A percentile compares a stretch with the other conserved stretches of the same genome.
Evolutionary conservation across 495 filamentous ascomycete species (phyloP).

Genomic region (Parmelia sp.): DNA sequence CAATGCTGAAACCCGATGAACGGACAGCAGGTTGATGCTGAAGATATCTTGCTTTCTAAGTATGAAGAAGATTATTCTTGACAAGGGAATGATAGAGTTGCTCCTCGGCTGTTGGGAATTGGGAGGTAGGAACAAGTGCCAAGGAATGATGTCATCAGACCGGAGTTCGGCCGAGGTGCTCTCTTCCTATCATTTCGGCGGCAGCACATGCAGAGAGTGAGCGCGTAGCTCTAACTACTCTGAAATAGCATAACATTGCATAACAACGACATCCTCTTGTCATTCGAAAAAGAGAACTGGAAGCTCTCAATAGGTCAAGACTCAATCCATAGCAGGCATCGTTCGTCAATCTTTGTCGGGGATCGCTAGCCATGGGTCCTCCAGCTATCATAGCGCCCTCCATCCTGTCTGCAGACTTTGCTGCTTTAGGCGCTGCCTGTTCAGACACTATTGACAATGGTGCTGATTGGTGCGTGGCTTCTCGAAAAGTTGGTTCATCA

Average conservation of each 20-base stretch:
- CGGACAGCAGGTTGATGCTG: background rate
- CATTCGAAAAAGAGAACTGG: background rate
- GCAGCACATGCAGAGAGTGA: background rate
- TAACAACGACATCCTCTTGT: background rate
- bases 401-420: constrained; percentile 95
- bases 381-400: constrained; percentile 93
- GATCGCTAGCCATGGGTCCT: constrained; percentile 59
- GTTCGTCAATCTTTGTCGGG: background rate
- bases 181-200: background rate
- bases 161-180: background rate
- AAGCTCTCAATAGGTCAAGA: background rate
- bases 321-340: background rate
- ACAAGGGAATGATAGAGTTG: too few species aligned
- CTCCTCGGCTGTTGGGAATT: too few species aligned
- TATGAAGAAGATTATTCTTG: too few species aligned
- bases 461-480: constrained; percentile 60
- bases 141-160: background rate
- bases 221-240: constrained; percentile 1
- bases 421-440: constrained; percentile 76
- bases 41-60: too few species aligned
- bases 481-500: background rate
- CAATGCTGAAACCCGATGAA: background rate
- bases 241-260: background rate
- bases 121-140: too few species aligned
- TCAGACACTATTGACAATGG: constrained; percentile 70